Percentiles rank a stretch among this genome's conserved stretches.
These are phyloP conservation scores for Salisapilia sapeloensis DNA, from an alignment of 352 stramenopile genomes.

Conservation along the genomic window DNA sequence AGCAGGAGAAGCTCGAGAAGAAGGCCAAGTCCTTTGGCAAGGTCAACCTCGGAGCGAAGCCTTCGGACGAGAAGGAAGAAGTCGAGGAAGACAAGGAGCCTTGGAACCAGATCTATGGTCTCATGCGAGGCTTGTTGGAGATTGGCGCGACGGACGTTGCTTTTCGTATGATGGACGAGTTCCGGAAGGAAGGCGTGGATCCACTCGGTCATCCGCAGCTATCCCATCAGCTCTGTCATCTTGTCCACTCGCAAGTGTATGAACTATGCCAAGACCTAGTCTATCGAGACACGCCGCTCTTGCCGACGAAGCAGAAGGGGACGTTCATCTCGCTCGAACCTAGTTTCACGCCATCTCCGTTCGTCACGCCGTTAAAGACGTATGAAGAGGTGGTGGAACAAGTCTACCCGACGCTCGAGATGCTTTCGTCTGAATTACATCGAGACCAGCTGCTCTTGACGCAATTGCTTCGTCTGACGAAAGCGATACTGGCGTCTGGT, in stretches of 20 bases:
- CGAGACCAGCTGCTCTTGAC: conserved; percentile 55
- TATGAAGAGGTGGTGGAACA: conserved; percentile 23
- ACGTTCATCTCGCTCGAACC: too few species aligned
- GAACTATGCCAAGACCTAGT: too few species aligned
- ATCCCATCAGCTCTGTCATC: conserved; percentile 36
- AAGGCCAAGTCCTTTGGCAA: conserved; percentile 53
- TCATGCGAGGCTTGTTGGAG: conserved; percentile 70
- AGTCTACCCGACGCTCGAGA: conserved; percentile 38
- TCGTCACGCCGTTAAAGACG: conserved; percentile 15
- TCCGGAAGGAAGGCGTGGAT: conserved; percentile 41
- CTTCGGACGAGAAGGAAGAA: conserved; percentile 9
- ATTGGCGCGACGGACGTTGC: conserved; percentile 39
- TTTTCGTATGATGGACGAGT: conserved; percentile 73
- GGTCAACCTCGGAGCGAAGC: conserved; percentile 42
- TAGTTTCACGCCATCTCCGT: neutral
- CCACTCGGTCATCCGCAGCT: conserved; percentile 47
- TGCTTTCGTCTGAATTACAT: conserved; percentile 47
- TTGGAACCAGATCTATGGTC: conserved; percentile 60
- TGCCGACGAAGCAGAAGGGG: conserved; percentile 23
- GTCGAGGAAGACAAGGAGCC: conserved; percentile 14
- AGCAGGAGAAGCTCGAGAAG: conserved; percentile 27
- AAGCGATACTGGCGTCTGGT: conserved; percentile 6
- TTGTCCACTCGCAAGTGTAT: conserved; percentile 45
- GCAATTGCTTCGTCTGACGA: conserved; percentile 47
- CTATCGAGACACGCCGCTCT: conserved; percentile 29